These are phyloP conservation scores for Nicotiana paniculata DNA, from an alignment of 257 asterid species.

Conservation along the genomic window DNA sequence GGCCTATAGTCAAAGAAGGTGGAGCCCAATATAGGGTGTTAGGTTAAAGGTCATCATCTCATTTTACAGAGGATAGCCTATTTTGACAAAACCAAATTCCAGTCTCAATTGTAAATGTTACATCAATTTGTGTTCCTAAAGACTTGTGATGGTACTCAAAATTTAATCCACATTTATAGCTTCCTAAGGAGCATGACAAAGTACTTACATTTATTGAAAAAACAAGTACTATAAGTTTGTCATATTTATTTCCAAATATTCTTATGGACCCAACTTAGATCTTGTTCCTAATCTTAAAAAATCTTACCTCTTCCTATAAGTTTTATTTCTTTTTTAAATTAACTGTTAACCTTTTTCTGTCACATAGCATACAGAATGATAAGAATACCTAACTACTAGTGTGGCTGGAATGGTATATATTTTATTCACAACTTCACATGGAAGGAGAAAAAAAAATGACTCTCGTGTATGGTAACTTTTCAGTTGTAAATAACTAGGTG, in stretches of 20 bases:
- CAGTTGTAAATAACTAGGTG: no score
- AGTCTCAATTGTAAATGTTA: background rate
- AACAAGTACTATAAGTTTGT: background rate
- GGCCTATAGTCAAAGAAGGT: background rate
- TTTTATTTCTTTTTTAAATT: background rate
- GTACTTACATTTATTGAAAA: background rate
- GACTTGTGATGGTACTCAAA: background rate
- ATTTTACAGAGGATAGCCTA: background rate
- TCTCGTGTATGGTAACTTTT: no score
- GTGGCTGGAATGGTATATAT: no score
- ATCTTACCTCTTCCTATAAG: background rate
- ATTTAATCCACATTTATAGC: background rate
- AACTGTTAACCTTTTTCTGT: background rate
- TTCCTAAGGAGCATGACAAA: background rate
- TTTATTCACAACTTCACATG: no score
- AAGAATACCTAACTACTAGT: background rate
- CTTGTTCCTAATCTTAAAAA: background rate
- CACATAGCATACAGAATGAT: background rate
- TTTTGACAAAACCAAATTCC: background rate
- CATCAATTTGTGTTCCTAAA: background rate
- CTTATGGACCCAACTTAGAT: background rate
- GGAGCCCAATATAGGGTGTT: background rate
- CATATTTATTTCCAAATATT: background rate
- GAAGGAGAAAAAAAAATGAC: no score
- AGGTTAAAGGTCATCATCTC: constrained; percentile 1